phyloP scores from a whole-genome alignment of 306 rosid species.

The Cucurbita ficifolia region DNA sequence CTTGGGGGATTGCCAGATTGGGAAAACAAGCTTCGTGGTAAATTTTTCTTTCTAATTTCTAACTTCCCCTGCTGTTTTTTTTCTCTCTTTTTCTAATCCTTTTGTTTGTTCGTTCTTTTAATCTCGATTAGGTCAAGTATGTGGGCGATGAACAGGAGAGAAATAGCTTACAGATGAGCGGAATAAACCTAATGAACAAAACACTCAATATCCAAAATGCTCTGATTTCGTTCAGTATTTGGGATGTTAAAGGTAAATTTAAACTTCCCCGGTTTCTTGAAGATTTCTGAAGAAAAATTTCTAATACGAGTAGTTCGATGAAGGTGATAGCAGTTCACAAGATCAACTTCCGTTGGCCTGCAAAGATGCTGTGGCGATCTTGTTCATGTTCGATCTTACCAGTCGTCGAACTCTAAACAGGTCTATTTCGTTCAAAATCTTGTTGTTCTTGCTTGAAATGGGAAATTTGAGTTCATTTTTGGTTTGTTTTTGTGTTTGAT shows the following conservation, averaged over 20 bases:
- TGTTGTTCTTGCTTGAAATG: background rate
- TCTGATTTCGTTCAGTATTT: slow-evolving; percentile 56
- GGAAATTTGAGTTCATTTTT: background rate
- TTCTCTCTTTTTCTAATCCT: background rate
- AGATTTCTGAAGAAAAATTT: background rate
- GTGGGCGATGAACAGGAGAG: slow-evolving; percentile 78
- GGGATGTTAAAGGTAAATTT: slow-evolving; percentile 81
- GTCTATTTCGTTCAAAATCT: slow-evolving; percentile 16
- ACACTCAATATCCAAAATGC: slow-evolving; percentile 61
- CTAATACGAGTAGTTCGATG: slow-evolving; percentile 1
- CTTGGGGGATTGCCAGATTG: slow-evolving; percentile 89
- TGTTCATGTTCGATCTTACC: slow-evolving; percentile 89
- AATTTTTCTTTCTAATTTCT: background rate
- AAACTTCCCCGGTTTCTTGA: background rate
- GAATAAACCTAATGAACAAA: slow-evolving; percentile 77
- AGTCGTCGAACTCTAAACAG: slow-evolving; percentile 74
- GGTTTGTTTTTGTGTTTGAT: background rate
- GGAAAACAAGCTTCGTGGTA: slow-evolving; percentile 87
- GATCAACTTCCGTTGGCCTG: slow-evolving; percentile 86
- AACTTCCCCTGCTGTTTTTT: background rate
- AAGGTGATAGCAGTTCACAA: slow-evolving; percentile 50
- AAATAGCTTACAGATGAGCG: slow-evolving; percentile 57
- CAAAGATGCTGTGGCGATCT: slow-evolving; percentile 89
- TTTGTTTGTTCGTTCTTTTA: background rate
- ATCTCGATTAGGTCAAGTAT: slow-evolving; percentile 41